phyloP scores from a whole-genome alignment of 2,329 filamentous ascomycete species.

The Cladosporium austrohemisphaericum region DNA sequence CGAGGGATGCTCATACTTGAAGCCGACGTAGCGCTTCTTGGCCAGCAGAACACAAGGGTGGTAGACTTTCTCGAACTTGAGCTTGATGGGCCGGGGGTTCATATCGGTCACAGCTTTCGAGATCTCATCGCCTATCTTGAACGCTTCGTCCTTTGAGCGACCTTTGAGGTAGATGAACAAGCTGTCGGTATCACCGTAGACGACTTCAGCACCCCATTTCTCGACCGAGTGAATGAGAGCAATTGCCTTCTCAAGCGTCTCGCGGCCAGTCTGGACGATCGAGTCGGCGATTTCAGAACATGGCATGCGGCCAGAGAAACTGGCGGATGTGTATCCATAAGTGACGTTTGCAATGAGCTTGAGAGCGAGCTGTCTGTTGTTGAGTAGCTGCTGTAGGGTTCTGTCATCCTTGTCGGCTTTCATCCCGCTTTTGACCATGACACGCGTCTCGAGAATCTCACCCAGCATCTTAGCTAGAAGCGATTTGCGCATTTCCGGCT shows the following conservation, averaged over 20 bases:
- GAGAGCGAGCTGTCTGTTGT: constrained; percentile 88
- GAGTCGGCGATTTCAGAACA: constrained; percentile 97
- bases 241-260: constrained; percentile 91
- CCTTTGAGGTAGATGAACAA: constrained; percentile 88
- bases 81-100: constrained; percentile 87
- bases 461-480: constrained; percentile 93
- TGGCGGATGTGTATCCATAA: constrained; percentile 95
- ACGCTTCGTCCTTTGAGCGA: constrained; percentile 81
- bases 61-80: constrained; percentile 99
- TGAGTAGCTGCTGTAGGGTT: constrained; percentile 76
- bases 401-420: constrained; percentile 87
- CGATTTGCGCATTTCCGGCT: constrained; percentile 79
- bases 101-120: constrained; percentile 79
- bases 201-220: constrained; percentile 90
- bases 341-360: constrained; percentile 99
- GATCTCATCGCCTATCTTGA: constrained; percentile 89
- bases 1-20: constrained; percentile 80
- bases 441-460: constrained; percentile 89
- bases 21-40: constrained; percentile 97
- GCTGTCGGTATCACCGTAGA: constrained; percentile 97
- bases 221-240: constrained; percentile 84
- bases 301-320: constrained; percentile 95
- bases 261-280: constrained; percentile 92
- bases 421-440: constrained; percentile 98
- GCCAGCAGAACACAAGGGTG: constrained; percentile 89